Percentiles rank a stretch among this genome's conserved stretches.
These are phyloP conservation scores for Chlorencoelia australis DNA, from an alignment of 2,329 filamentous ascomycete species.

Conservation along the genomic window DNA sequence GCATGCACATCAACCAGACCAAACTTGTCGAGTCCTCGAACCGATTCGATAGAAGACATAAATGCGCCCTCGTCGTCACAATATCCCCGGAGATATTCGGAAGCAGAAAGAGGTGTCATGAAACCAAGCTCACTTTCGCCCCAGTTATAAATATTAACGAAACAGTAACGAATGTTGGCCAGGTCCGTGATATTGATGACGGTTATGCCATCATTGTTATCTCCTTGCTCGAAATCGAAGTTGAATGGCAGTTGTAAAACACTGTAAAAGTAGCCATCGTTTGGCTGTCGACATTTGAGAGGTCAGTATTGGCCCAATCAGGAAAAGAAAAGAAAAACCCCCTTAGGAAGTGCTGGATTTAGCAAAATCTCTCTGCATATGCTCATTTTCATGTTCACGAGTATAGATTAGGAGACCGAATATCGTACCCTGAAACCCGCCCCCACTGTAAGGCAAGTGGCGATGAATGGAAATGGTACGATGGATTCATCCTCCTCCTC, in stretches of 20 bases:
- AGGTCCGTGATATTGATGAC: conserved; percentile 19
- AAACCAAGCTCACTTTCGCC: neutral
- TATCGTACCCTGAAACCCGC: neutral
- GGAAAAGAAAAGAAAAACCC: no score
- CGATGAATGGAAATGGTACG: conserved; percentile 1
- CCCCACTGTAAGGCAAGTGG: neutral
- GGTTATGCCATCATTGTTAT: conserved; percentile 19
- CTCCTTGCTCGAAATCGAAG: neutral
- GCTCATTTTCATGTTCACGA: no score
- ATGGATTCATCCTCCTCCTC: neutral
- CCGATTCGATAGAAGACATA: no score
- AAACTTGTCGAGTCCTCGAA: neutral
- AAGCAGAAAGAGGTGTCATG: conserved; percentile 2
- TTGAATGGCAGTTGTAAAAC: neutral
- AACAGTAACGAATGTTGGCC: conserved; percentile 13
- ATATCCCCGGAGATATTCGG: conserved; percentile 1
- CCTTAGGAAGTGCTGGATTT: no score
- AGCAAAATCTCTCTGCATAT: no score
- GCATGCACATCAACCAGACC: neutral
- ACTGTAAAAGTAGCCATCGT: neutral
- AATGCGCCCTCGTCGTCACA: no score
- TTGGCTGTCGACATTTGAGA: no score
- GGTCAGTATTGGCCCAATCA: no score
- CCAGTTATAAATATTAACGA: conserved; percentile 6
- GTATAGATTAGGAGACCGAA: no score